Conservation (phyloP, 176 grass and related monocot species). For the Hordeum vulgare region DNA sequence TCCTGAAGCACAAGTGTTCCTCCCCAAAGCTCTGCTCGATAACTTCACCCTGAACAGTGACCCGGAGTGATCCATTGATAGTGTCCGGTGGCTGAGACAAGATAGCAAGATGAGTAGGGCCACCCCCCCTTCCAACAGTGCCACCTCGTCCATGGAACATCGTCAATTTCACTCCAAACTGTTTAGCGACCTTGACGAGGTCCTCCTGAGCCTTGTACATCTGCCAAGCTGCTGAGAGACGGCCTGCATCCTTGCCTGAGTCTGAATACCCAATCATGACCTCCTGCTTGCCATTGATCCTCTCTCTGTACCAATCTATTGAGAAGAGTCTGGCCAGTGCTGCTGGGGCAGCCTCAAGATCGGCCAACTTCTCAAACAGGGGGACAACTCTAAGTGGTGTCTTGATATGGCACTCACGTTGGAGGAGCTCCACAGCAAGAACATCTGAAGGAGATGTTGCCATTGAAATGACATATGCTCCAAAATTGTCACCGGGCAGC, state of each 20-base stretch:
- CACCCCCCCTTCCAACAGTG: conserved; percentile 81
- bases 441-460: conserved; percentile 75
- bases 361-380: conserved; percentile 70
- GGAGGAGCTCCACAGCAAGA: conserved; percentile 69
- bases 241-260: conserved; percentile 76
- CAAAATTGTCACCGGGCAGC: conserved; percentile 71
- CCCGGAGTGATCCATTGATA: conserved; percentile 61
- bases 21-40: conserved; percentile 84
- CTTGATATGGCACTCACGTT: conserved; percentile 68
- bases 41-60: conserved; percentile 79
- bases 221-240: conserved; percentile 76
- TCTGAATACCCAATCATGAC: conserved; percentile 93
- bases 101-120: conserved; percentile 82
- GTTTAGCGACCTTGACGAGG: conserved; percentile 64
- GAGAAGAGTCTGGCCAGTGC: conserved; percentile 64
- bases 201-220: conserved; percentile 85
- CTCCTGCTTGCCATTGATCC: conserved; percentile 73
- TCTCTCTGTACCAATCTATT: conserved; percentile 55
- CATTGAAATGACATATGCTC: conserved; percentile 80
- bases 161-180: conserved; percentile 72
- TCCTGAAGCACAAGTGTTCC: conserved; percentile 80
- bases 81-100: conserved; percentile 81
- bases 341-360: conserved; percentile 66
- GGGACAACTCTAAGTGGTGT: conserved; percentile 72
- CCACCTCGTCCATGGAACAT: conserved; percentile 85